Evolutionary conservation across 345 rosid genomes (phyloP).

Genomic region (Corchorus capsularis): DNA sequence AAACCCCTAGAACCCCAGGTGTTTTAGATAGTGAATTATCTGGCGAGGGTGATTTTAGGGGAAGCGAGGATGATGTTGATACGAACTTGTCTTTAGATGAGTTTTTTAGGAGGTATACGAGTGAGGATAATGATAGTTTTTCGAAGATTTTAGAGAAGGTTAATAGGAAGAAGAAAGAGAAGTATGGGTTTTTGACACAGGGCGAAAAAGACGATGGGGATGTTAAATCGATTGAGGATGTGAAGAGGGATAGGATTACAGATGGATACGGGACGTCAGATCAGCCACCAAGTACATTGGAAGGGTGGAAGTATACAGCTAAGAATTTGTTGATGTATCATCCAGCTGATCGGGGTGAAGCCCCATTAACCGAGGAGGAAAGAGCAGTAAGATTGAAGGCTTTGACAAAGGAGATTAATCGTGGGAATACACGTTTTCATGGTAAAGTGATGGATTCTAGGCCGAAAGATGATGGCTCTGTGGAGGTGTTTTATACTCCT

Average conservation of each 20-base stretch:
- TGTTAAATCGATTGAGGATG: conserved; percentile 54
- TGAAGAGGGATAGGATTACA: conserved; percentile 69
- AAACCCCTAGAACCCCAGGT: conserved; percentile 53
- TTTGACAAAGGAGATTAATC: conserved; percentile 76
- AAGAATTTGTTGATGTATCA: conserved; percentile 97
- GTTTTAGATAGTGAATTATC: conserved; percentile 36
- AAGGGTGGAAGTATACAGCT: conserved; percentile 84
- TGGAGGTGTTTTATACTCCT: conserved; percentile 85
- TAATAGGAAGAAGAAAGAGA: conserved; percentile 85
- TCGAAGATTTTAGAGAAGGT: conserved; percentile 82
- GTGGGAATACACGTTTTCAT: conserved; percentile 77
- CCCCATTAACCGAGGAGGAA: conserved; percentile 76
- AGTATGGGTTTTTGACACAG: conserved; percentile 56
- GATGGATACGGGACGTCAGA: conserved; percentile 96
- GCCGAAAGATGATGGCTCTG: conserved; percentile 72
- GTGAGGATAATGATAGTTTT: conserved; percentile 94
- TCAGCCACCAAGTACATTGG: conserved; percentile 86
- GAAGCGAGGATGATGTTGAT: conserved; percentile 49
- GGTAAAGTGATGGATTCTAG: conserved; percentile 85
- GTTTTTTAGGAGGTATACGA: conserved; percentile 83
- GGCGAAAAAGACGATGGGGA: conserved; percentile 57
- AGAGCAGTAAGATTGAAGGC: conserved; percentile 60
- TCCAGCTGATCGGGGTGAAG: conserved; percentile 91
- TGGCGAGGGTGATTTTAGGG: conserved; percentile 36
- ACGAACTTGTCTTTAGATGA: conserved; percentile 64